Percentiles rank a stretch among this genome's conserved stretches.
Conservation (phyloP, 495 filamentous ascomycete species). For the Bacidia gigantensis region DNA sequence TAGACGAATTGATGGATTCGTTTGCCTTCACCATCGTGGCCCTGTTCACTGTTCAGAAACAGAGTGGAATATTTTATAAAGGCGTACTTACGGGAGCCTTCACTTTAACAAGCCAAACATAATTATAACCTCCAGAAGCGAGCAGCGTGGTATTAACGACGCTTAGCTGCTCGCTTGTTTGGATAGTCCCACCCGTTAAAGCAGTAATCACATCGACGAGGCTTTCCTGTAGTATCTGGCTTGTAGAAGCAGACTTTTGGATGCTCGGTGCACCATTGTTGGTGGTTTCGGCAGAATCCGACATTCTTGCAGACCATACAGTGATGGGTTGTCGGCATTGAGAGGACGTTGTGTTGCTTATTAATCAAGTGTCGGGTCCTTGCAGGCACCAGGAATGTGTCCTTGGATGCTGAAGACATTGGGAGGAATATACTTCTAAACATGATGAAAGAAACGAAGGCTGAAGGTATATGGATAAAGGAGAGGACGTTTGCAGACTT, state of each 20-base stretch:
- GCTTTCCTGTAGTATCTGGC: slow-evolving; percentile 1
- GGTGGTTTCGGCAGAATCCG: background rate
- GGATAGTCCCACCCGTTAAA: background rate
- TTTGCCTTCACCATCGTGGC: background rate
- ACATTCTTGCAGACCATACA: background rate
- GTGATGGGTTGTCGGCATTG: slow-evolving; percentile 6
- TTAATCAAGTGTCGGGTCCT: background rate
- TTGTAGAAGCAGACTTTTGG: background rate
- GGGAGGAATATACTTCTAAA: too few species aligned
- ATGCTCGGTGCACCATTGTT: background rate
- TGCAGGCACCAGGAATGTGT: background rate
- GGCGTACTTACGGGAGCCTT: background rate
- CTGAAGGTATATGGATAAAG: too few species aligned
- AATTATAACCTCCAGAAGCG: slow-evolving; percentile 11
- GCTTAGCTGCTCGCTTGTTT: background rate
- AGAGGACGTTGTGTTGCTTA: background rate
- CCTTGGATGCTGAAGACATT: too few species aligned
- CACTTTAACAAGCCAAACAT: slow-evolving; percentile 3
- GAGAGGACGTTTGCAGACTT: too few species aligned
- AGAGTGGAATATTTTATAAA: too few species aligned
- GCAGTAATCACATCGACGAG: slow-evolving; percentile 2
- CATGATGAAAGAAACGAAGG: too few species aligned
- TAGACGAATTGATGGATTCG: background rate
- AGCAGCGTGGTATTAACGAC: slow-evolving; percentile 9
- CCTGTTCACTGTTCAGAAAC: too few species aligned